Percentiles rank a stretch among this genome's conserved stretches.
Conservation (phyloP, 345 rosid genomes). For the Kernera saxatilis region DNA sequence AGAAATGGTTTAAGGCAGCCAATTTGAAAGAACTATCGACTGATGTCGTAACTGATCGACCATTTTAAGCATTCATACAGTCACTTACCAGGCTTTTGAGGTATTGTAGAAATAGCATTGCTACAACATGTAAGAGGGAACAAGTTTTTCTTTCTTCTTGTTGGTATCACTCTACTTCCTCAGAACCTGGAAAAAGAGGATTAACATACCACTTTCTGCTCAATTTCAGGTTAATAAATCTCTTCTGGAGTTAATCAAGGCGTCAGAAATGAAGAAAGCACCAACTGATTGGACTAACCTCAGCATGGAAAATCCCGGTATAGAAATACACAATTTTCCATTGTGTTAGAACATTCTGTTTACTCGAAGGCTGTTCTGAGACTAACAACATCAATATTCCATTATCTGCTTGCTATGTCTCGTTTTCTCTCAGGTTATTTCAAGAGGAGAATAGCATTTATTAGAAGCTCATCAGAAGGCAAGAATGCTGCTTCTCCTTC, state of each 20-base stretch:
- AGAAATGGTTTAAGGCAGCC: not conserved
- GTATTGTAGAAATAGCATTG: slow-evolving; percentile 1
- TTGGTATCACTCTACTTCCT: not conserved
- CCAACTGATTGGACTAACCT: slow-evolving; percentile 76
- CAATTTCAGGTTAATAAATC: slow-evolving; percentile 81
- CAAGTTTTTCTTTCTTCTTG: not conserved
- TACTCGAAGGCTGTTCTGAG: not conserved
- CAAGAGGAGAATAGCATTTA: slow-evolving; percentile 27
- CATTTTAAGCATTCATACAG: not conserved
- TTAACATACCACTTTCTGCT: not conserved
- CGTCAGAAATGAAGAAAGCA: slow-evolving; percentile 48
- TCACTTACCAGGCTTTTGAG: slow-evolving; percentile 9
- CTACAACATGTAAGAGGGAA: not conserved
- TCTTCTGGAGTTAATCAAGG: slow-evolving; percentile 61
- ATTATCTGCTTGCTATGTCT: not conserved
- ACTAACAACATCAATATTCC: not conserved
- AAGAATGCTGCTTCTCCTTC: slow-evolving; percentile 22
- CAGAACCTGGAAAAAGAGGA: slow-evolving; percentile 6
- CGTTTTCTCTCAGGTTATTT: slow-evolving; percentile 40
- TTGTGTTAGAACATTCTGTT: not conserved
- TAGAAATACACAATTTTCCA: not conserved
- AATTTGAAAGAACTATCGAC: not conserved
- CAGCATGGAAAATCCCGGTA: slow-evolving; percentile 44
- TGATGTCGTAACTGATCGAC: not conserved
- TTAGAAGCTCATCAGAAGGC: slow-evolving; percentile 32